These are phyloP conservation scores for Phylloporus sp. DNA, from an alignment of 768 basidiomycete genomes.

Conservation along the genomic window DNA sequence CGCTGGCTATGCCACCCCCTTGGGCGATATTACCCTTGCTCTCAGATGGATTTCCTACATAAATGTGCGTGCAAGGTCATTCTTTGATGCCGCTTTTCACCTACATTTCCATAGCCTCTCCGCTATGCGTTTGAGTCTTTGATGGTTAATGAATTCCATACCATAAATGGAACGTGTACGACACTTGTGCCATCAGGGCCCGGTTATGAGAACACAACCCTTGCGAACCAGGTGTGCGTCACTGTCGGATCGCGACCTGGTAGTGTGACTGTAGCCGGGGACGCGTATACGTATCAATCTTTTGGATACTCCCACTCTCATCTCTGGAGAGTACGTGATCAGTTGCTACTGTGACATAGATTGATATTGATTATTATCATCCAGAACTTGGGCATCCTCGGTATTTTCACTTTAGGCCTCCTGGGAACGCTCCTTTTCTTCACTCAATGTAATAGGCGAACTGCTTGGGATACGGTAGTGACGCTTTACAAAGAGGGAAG, in stretches of 20 bases:
- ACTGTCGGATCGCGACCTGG: conserved; percentile 41
- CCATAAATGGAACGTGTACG: conserved; percentile 34
- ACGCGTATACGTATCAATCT: conserved; percentile 35
- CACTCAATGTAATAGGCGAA: conserved; percentile 32
- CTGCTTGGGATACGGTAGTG: conserved; percentile 30
- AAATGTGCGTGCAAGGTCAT: conserved; percentile 33
- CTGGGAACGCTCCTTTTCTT: conserved; percentile 33
- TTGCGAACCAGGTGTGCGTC: conserved; percentile 42
- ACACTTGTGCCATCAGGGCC: conserved; percentile 32
- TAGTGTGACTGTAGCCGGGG: conserved; percentile 38
- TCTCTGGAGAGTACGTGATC: conserved; percentile 37
- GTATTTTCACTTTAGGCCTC: conserved; percentile 42
- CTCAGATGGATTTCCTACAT: conserved; percentile 18
- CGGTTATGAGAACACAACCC: conserved; percentile 31
- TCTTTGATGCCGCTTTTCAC: conserved; percentile 26
- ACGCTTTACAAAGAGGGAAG: conserved; percentile 19
- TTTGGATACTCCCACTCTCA: conserved; percentile 26
- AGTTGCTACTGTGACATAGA: background rate
- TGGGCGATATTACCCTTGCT: conserved; percentile 1
- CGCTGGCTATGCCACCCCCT: conserved; percentile 38
- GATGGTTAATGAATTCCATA: conserved; percentile 51
- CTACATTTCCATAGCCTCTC: conserved; percentile 29
- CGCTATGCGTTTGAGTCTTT: conserved; percentile 22
- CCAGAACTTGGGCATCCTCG: conserved; percentile 42
- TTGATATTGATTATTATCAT: conserved; percentile 7